Evolutionary conservation across 768 basidiomycete genomes (phyloP), one percentile per base, ranked within the genome.

Genomic region (Boletus barrowsii): DNA sequence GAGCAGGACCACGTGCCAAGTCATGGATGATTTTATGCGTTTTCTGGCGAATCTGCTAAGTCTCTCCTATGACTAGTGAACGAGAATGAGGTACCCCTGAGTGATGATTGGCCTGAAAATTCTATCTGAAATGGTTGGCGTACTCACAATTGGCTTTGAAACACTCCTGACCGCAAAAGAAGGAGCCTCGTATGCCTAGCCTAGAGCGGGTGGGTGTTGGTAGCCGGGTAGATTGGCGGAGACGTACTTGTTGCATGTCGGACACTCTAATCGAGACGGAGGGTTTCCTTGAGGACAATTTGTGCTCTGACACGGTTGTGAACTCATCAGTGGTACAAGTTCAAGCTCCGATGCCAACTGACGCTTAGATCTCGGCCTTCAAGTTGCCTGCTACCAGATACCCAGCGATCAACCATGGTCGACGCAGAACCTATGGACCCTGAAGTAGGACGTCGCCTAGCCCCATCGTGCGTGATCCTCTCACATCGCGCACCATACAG

Each of bases 141-240:
- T 37, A 78, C 93, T 77, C 70, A 95, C 96, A 98, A 70, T 83
- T 87, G 45, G 86, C 81, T 73, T 97, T 98, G 83, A 98, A 98
- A 74, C 96, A 98, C 47, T 90, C 92, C 71, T 98, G 96, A 24
- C 86, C 84, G 60, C 96, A 98, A 74, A 95, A 98, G 68, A 88
- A 90, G 32, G 90, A 93, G 30, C 90, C 89, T 45, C 78, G 79
- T 59, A 93, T 87, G 48, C 88, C 89, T 33, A 93, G 77, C 68
- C 90, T 93, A 60, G 36, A 56, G 55, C 24, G 45, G 14, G 52
- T 64, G 47, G 50, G 58, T 62, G 51, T 58, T 48, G 59, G 42
- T 9, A 18, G 37, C 6, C 1, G 5, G 6, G 3, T 11, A 24
- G 2, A 14, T n/a, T 33, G 37, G 39, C 30, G 11, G 33, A 35